These are phyloP conservation scores for Prunus fruticosa DNA, from an alignment of 306 rosid genomes.

Conservation along the genomic window DNA sequence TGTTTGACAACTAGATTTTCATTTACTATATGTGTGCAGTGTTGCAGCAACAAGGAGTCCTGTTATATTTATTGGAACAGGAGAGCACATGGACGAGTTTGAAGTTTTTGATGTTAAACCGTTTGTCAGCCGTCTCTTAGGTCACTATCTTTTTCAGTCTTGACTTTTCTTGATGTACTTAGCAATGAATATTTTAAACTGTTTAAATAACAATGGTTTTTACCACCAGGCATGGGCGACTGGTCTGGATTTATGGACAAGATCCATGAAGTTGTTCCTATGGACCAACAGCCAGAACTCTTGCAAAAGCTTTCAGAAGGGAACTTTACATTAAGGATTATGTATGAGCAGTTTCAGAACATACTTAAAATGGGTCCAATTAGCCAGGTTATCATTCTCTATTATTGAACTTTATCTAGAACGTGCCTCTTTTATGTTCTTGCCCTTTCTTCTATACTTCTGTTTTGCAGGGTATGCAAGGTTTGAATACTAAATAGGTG, in stretches of 20 bases:
- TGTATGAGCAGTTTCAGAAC: slow-evolving; percentile 84
- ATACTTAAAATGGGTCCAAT: slow-evolving; percentile 83
- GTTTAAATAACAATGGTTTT: not conserved
- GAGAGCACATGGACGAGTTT: slow-evolving; percentile 95
- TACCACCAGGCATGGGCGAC: slow-evolving; percentile 71
- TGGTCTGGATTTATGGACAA: slow-evolving; percentile 95
- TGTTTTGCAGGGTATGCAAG: no score
- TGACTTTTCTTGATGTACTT: not conserved
- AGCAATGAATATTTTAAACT: not conserved
- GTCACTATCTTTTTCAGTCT: not conserved
- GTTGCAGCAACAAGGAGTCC: slow-evolving; percentile 97
- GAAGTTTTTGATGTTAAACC: slow-evolving; percentile 91
- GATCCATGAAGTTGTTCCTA: slow-evolving; percentile 89
- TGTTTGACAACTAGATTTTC: not conserved
- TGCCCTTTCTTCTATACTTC: not conserved
- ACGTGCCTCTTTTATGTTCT: not conserved
- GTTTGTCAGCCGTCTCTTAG: slow-evolving; percentile 78
- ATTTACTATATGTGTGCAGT: not conserved
- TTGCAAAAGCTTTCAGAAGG: slow-evolving; percentile 84
- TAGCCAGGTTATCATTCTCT: slow-evolving; percentile 44
- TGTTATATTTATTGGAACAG: slow-evolving; percentile 85
- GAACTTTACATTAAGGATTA: slow-evolving; percentile 75
- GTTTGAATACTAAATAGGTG: not conserved
- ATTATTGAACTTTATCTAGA: not conserved
- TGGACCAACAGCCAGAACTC: slow-evolving; percentile 89